Evolutionary conservation across 78 protist genomes (phyloP).

Genomic region (Dictyostelium capitatum): DNA sequence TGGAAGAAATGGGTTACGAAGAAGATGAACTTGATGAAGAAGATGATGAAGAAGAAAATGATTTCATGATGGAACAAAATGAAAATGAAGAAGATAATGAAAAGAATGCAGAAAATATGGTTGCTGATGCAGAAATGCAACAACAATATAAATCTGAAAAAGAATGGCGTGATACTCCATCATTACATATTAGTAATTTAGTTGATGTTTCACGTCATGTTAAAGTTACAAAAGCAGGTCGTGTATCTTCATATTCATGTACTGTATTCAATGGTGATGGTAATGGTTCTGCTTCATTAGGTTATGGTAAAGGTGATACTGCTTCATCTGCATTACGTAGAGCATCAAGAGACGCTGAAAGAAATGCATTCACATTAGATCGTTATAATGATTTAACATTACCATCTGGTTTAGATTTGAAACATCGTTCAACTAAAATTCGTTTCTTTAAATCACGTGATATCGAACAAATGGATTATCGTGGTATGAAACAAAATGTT

Average conservation of each 20-base stretch:
- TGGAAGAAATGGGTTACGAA: neutral
- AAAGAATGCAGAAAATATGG: neutral
- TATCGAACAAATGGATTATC: neutral
- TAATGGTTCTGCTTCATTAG: conserved; percentile 62
- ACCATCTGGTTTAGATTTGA: conserved; percentile 58
- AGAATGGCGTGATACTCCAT: neutral
- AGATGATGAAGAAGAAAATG: neutral
- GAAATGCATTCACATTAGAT: conserved; percentile 52
- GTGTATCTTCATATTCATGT: conserved; percentile 40
- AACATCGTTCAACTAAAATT: conserved; percentile 36
- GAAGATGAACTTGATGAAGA: neutral
- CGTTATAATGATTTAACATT: conserved; percentile 11
- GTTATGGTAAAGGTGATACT: conserved; percentile 82
- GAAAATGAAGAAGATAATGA: neutral
- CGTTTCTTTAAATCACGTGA: conserved; percentile 35
- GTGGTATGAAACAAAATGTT: conserved; percentile 25
- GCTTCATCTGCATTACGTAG: conserved; percentile 26
- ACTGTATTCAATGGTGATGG: conserved; percentile 65
- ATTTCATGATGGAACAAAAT: neutral
- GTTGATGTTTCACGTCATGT: conserved; percentile 46
- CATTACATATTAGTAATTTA: neutral
- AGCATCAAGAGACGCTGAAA: conserved; percentile 51
- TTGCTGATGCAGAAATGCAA: neutral
- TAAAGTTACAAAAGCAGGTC: conserved; percentile 67
- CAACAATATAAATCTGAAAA: neutral